Evolutionary conservation across 192 early-diverging fungal species (phyloP).

Genomic region (Rhizophagus sp.): DNA sequence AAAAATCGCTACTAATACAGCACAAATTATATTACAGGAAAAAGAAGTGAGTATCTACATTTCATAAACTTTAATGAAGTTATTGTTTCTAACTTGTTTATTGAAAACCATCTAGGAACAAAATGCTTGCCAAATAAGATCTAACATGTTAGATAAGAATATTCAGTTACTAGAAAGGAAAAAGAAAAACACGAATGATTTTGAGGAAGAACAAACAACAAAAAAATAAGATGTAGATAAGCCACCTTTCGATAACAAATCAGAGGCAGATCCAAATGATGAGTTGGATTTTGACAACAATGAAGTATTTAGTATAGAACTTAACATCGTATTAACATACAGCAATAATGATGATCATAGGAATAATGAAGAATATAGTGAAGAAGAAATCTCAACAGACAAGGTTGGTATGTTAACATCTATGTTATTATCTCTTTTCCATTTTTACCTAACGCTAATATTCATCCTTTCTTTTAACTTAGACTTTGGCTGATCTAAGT

Average conservation of each 20-base stretch:
- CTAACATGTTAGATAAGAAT: no score
- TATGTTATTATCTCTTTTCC: slow-evolving; percentile 21
- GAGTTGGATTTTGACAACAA: slow-evolving; percentile 26
- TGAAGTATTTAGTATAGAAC: slow-evolving; percentile 23
- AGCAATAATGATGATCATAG: slow-evolving; percentile 20
- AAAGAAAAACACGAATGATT: no score
- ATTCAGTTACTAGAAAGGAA: no score
- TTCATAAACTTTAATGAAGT: no score
- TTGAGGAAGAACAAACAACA: no score
- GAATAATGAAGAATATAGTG: slow-evolving; percentile 23
- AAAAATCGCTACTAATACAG: no score
- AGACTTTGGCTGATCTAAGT: slow-evolving; percentile 12
- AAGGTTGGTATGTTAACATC: slow-evolving; percentile 29
- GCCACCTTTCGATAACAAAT: slow-evolving; percentile 3
- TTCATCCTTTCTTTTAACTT: slow-evolving; percentile 22
- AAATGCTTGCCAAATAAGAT: no score
- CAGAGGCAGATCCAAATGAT: slow-evolving; percentile 29
- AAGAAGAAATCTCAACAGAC: slow-evolving; percentile 30
- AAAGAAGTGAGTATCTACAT: no score
- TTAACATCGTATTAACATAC: slow-evolving; percentile 19
- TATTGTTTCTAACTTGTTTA: no score
- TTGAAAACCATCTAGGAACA: no score
- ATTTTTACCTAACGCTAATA: background rate
- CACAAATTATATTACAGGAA: no score
- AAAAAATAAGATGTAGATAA: no score